These are phyloP conservation scores for Poa pratensis DNA, from an alignment of 176 grass and related monocot species.

Conservation along the genomic window DNA sequence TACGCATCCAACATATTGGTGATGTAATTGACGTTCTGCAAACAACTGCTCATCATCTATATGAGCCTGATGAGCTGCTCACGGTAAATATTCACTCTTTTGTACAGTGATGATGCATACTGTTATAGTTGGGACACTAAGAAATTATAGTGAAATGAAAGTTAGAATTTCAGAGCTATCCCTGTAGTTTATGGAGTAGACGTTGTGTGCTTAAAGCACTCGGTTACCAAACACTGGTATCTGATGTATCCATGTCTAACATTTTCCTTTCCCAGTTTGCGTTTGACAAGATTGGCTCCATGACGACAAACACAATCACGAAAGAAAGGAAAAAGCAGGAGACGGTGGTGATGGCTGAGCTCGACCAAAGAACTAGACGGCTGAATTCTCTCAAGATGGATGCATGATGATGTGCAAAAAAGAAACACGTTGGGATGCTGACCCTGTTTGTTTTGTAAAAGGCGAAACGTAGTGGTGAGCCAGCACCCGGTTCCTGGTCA, in stretches of 20 bases:
- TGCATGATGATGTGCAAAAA: conserved; percentile 43
- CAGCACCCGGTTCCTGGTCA: not conserved
- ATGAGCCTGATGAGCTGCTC: conserved; percentile 88
- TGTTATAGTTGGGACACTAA: no score
- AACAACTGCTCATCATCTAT: conserved; percentile 72
- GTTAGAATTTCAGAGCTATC: not conserved
- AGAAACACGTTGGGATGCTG: not conserved
- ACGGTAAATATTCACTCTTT: conserved; percentile 50
- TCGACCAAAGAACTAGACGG: conserved; percentile 82
- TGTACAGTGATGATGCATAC: conserved; percentile 1
- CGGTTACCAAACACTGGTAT: not conserved
- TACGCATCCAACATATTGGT: conserved; percentile 78
- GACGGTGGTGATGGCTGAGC: conserved; percentile 91
- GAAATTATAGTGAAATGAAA: not conserved
- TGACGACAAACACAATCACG: conserved; percentile 87
- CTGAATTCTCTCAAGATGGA: conserved; percentile 84
- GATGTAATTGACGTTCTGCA: conserved; percentile 96
- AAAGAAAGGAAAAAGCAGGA: conserved; percentile 98
- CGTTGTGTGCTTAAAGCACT: not conserved
- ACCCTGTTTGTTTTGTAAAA: conserved; percentile 19
- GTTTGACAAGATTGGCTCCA: conserved; percentile 93
- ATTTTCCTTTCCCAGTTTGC: conserved; percentile 60
- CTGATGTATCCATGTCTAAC: not conserved
- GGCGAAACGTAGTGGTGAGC: not conserved
- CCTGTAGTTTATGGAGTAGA: not conserved